Base-by-base conservation (phyloP, 345 rosid genomes). In the Anastatica hierochuntica region DNA sequence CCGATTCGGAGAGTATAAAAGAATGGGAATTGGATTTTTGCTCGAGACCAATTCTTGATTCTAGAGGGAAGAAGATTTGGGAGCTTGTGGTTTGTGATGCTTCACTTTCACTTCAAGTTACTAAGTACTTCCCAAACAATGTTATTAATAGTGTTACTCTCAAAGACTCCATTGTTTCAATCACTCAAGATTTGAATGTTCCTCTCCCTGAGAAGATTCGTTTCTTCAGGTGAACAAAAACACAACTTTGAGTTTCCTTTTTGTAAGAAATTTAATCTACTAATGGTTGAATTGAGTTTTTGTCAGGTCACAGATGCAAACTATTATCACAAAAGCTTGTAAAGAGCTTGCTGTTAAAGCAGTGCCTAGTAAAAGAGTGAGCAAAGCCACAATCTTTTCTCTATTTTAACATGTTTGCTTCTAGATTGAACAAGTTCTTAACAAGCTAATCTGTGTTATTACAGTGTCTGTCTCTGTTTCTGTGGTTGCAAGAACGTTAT, bases 11-110 rank as follows among this genome's bases (percentile, higher is more conserved):
- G 26, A 70, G 89, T 72, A 75, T 90, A 49, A 72, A 75, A 4
- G 96, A 82, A 60, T 90, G 97, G 97, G 90, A 86, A 61, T 47
- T 90, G 69, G 97, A 86, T 68, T 90, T 90, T 49, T 90, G 97
- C 74, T 90, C 97, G 5, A 80, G 95, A 54, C 97, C 95, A 7
- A 90, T 90, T 20, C 82, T 87, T 20, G 98, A 90, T 49, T 66
- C 74, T 8, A 76, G 98, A 53, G 95, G 98, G 52, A 90, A 90
- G 71, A 90, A 84, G 72, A 52, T 82, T 40, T 90, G 98, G 96
- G 98, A 90, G 75, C 89, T 90, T 45, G 81, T 87, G 56, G 96
- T 81, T 30, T 87, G 96, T 51, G 98, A 90, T 68, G 67, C 61
- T 51, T 90, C 98, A 3, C 79, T 87, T 45, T 82, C 96, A 0